phyloP scores from a whole-genome alignment of 208 protist species.

The Leishmania braziliensis region DNA sequence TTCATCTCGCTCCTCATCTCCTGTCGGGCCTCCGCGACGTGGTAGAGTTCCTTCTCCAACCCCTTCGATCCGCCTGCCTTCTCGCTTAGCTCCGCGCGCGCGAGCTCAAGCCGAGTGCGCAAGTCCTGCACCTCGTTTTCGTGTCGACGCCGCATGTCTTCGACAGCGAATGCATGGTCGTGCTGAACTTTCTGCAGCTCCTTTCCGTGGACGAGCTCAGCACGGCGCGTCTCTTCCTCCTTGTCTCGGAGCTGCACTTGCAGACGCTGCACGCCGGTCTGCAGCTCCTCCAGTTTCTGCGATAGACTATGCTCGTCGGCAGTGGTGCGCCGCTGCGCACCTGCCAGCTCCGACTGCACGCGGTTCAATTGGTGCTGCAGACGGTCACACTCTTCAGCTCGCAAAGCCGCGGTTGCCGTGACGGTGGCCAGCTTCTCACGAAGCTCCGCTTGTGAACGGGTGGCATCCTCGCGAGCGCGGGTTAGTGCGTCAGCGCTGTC shows the following conservation, averaged over 20 bases:
- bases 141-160: conserved; percentile 36
- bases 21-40: conserved; percentile 34
- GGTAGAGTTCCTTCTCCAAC: conserved; percentile 43
- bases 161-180: conserved; percentile 29
- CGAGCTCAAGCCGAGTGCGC: conserved; percentile 46
- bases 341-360: conserved; percentile 38
- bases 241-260: conserved; percentile 54
- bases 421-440: conserved; percentile 44
- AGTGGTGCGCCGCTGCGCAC: conserved; percentile 31
- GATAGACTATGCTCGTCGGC: conserved; percentile 40
- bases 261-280: conserved; percentile 29
- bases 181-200: conserved; percentile 49
- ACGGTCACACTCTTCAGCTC: conserved; percentile 46
- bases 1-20: conserved; percentile 36
- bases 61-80: conserved; percentile 48
- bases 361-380: conserved; percentile 49
- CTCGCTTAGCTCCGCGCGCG: conserved; percentile 47
- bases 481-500: conserved; percentile 23
- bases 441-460: conserved; percentile 30
- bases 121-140: conserved; percentile 57
- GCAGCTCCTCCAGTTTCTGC: conserved; percentile 41
- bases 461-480: conserved; percentile 26
- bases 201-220: conserved; percentile 40
- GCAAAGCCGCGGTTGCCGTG: conserved; percentile 22
- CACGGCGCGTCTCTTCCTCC: conserved; percentile 50